Conservation (phyloP, 805 yeast genomes). For the Zygosaccharomyces bisporus region DNA sequence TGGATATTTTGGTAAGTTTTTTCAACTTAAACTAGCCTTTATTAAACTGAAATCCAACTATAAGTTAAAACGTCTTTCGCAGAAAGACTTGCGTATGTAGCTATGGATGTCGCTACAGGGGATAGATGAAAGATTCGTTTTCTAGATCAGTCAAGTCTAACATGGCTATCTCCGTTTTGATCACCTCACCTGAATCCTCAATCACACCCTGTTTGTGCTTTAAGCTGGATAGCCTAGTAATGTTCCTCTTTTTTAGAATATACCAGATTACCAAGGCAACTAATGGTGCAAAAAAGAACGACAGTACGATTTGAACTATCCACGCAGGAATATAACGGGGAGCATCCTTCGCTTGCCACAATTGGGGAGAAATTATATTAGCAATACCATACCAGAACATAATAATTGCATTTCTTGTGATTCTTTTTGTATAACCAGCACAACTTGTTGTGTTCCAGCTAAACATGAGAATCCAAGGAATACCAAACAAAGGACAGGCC, state of each 20-base stretch:
- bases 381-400: slow-evolving; percentile 47
- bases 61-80: background rate
- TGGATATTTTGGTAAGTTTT: background rate
- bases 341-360: slow-evolving; percentile 47
- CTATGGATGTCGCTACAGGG: too few species aligned
- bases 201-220: slow-evolving; percentile 29
- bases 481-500: slow-evolving; percentile 45
- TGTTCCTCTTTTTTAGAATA: slow-evolving; percentile 45
- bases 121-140: slow-evolving; percentile 50
- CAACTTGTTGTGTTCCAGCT: slow-evolving; percentile 37
- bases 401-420: slow-evolving; percentile 44
- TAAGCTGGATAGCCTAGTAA: slow-evolving; percentile 33
- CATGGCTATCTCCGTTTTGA: slow-evolving; percentile 37
- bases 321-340: slow-evolving; percentile 48
- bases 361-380: slow-evolving; percentile 53
- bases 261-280: slow-evolving; percentile 43
- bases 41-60: background rate
- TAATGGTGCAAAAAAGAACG: slow-evolving; percentile 46
- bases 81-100: background rate
- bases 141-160: slow-evolving; percentile 54
- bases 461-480: slow-evolving; percentile 40
- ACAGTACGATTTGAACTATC: slow-evolving; percentile 54
- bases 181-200: slow-evolving; percentile 32
- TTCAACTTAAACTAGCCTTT: background rate
- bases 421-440: slow-evolving; percentile 50